A percentile compares a stretch with the other conserved stretches of the same genome.
These are phyloP conservation scores for Serendipita indica DNA, from an alignment of 768 basidiomycete species.

Conservation along the genomic window DNA sequence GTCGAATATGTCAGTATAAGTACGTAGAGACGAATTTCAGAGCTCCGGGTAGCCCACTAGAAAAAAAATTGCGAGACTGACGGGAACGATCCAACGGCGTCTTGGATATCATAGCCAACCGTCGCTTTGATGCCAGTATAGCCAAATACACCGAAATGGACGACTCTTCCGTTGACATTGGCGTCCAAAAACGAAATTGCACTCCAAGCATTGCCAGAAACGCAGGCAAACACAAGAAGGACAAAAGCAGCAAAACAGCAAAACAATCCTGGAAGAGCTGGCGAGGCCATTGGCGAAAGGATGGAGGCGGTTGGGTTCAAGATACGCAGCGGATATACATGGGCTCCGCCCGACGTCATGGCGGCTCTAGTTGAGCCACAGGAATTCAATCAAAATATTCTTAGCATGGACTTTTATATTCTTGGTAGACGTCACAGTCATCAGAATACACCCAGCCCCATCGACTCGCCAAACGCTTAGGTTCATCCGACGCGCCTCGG, in stretches of 20 bases:
- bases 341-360: no score
- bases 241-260: conserved; percentile 57
- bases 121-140: conserved; percentile 39
- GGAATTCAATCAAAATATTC: no score
- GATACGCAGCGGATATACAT: background rate
- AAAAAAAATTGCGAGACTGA: conserved; percentile 22
- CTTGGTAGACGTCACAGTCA: no score
- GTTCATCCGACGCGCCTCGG: no score
- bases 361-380: no score
- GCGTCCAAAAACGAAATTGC: conserved; percentile 51
- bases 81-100: conserved; percentile 25
- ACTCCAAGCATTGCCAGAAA: conserved; percentile 34
- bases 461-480: no score
- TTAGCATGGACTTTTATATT: no score
- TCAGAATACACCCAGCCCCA: no score
- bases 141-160: conserved; percentile 65
- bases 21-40: background rate
- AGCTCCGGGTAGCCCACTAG: no score
- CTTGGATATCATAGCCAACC: conserved; percentile 45
- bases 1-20: conserved; percentile 11
- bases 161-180: conserved; percentile 20
- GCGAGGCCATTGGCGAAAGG: conserved; percentile 31
- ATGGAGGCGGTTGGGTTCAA: background rate
- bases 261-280: conserved; percentile 51
- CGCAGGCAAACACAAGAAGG: conserved; percentile 49